phyloP scores from a whole-genome alignment of 306 rosid species.

The Cucumis sativus region Cucumber_9930_V3 NC_026655.2:7164501-7165000 shows the following conservation, averaged over 20 bases:
- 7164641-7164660: conserved; percentile 15
- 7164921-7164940: no score
- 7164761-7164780: conserved; percentile 43
- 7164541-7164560: background rate
- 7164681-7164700: conserved; percentile 42
- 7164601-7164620: conserved; percentile 11
- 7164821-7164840: conserved; percentile 32
- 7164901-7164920: background rate
- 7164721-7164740: conserved; percentile 21
- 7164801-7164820: conserved; percentile 31
- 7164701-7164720: conserved; percentile 22
- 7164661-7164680: conserved; percentile 24
- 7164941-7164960: no score
- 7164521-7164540: background rate
- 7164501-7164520: conserved; percentile 25
- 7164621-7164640: conserved; percentile 26
- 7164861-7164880: background rate
- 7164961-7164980: no score
- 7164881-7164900: background rate
- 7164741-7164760: conserved; percentile 63
- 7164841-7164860: conserved; percentile 23
- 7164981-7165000: background rate
- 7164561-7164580: background rate
- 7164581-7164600: background rate
- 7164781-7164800: conserved; percentile 45